A percentile compares a stretch with the other conserved stretches of the same genome.
Conservation (phyloP, 768 basidiomycete species). For the Chlorophyllum brunneum region DNA sequence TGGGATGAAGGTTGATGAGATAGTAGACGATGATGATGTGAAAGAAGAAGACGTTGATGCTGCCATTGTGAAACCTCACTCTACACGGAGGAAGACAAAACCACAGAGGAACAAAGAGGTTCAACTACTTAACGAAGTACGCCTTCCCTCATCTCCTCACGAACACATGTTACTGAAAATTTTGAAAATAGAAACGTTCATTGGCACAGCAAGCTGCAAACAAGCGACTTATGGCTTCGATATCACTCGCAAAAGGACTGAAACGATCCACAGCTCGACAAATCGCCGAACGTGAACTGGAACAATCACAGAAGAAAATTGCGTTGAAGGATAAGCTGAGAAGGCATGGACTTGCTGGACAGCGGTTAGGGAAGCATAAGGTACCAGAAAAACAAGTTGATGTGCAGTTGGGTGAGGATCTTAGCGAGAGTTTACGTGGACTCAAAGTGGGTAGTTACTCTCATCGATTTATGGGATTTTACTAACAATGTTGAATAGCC, state of each 20-base stretch:
- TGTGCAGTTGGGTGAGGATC: conserved; percentile 88
- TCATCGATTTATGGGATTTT: not conserved
- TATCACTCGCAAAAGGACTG: conserved; percentile 52
- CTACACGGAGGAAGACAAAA: conserved; percentile 39
- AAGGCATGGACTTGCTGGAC: conserved; percentile 62
- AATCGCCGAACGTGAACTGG: conserved; percentile 37
- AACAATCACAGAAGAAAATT: conserved; percentile 36
- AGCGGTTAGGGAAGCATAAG: conserved; percentile 74
- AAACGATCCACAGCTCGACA: conserved; percentile 37
- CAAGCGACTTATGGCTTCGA: conserved; percentile 58
- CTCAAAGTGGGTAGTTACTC: conserved; percentile 62
- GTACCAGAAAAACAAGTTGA: conserved; percentile 67
- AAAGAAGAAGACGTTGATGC: conserved; percentile 26
- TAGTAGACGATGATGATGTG: conserved; percentile 32
- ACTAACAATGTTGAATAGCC: conserved; percentile 45
- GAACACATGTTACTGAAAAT: not conserved
- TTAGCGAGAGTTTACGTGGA: conserved; percentile 77
- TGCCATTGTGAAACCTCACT: conserved; percentile 24
- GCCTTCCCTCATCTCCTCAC: conserved; percentile 12
- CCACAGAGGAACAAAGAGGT: conserved; percentile 65
- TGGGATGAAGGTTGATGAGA: conserved; percentile 65
- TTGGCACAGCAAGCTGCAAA: conserved; percentile 54
- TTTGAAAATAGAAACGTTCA: conserved; percentile 50
- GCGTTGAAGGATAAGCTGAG: conserved; percentile 47
- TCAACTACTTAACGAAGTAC: conserved; percentile 60